Evolutionary conservation across 2,329 filamentous ascomycete species (phyloP), one percentile per base, ranked within the genome.

Genomic region (Talaromyces funiculosus): DNA sequence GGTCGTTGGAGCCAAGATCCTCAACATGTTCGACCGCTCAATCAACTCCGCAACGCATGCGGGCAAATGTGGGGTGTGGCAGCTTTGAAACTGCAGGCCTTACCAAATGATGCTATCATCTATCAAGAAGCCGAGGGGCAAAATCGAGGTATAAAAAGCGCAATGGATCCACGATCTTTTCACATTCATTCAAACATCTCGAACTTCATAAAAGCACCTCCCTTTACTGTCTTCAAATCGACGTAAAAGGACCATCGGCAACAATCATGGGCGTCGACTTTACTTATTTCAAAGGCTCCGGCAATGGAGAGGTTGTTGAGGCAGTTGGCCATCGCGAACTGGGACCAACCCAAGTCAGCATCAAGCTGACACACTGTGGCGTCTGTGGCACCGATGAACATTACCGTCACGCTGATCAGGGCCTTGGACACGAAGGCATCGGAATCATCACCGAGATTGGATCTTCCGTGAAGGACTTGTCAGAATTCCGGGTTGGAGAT

Each of bases 321-420:
- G 42, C 20, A 45, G 20, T 14, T 16, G 42, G 42, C 6, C 42
- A 45, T 45, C 42, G 42, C 22, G 42, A 45, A 16, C 20, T 45
- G 22, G 20, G 5, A 16, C 42, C 42, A 16, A 45, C 42, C 42
- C 20, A 87, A 62, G 85, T 89, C 56, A 78, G 86, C 29, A 70
- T 90, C 68, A 81, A 80, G 59, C 77, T 89, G 63, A 89, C 86
- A 16, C 84, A 86, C 61, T 87, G 85, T 2, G 87, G 87, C 31
- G 77, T 89, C 56, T 90, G 87, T 71, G 85, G 84, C 54, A 89
- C 87, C 3, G 81, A 79, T 62, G 65, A 78, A 53, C 77, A 81
- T 64, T 74, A 70, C 62, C 56, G 63, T 12, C 53, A 60, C 12
- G 54, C 60, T 7, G 69, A 73, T 42, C 74, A 74, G 68, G 73